Conservation (phyloP, 2,329 filamentous ascomycete species). For the Fusarium tricinctum region DNA sequence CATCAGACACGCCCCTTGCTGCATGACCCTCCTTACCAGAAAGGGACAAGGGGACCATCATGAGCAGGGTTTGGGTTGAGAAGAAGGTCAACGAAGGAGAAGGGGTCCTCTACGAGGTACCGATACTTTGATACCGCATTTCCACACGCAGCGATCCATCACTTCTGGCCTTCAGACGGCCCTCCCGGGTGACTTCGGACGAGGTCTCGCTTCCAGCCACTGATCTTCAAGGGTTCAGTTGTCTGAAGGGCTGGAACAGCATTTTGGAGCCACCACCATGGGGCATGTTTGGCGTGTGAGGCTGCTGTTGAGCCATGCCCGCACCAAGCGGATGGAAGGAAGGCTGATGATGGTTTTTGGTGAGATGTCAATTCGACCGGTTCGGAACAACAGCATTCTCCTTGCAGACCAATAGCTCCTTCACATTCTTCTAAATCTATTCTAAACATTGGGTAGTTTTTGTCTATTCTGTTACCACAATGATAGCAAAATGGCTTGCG, state of each 20-base stretch:
- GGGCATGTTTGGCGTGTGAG: constrained; percentile 30
- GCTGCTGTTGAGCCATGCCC: constrained; percentile 49
- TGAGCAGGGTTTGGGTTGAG: constrained; percentile 42
- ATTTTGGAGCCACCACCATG: constrained; percentile 20
- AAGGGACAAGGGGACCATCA: constrained; percentile 38
- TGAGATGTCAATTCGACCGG: constrained; percentile 45
- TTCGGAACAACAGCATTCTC: constrained; percentile 38
- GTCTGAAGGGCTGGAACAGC: constrained; percentile 34
- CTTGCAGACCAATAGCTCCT: constrained; percentile 21
- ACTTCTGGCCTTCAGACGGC: constrained; percentile 18
- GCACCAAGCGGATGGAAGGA: constrained; percentile 47
- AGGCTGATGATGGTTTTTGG: constrained; percentile 45
- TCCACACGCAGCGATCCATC: constrained; percentile 5
- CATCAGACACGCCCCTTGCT: constrained; percentile 44
- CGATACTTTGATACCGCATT: constrained; percentile 36
- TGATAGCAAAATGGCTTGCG: constrained; percentile 26
- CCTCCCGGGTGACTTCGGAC: constrained; percentile 49
- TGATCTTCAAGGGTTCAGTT: constrained; percentile 12
- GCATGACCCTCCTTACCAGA: constrained; percentile 40
- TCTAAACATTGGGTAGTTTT: constrained; percentile 24
- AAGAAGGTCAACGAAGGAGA: constrained; percentile 41
- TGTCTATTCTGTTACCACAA: constrained; percentile 38
- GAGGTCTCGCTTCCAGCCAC: constrained; percentile 23
- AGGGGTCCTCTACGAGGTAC: constrained; percentile 43
- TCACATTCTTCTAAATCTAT: constrained; percentile 20